Percentiles rank a stretch among this genome's conserved stretches.
Evolutionary conservation across 2,329 filamentous ascomycete species (phyloP).

Genomic region (Penicillium sp.): DNA sequence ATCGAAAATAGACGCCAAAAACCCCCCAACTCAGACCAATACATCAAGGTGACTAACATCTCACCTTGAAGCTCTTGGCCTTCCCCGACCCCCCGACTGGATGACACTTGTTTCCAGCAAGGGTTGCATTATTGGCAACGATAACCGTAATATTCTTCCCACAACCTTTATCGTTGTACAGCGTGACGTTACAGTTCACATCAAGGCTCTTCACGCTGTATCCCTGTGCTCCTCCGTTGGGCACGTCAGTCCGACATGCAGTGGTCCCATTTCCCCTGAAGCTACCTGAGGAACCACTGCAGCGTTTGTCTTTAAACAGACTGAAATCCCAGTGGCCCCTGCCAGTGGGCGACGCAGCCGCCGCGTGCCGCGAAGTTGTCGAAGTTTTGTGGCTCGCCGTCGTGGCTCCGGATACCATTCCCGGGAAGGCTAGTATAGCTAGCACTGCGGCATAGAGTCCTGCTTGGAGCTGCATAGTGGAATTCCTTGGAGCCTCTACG

Average conservation of each 20-base stretch:
- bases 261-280: slow-evolving; percentile 6
- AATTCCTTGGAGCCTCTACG: neutral
- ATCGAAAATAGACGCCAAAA: neutral
- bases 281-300: neutral
- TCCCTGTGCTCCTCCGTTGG: neutral
- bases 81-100: neutral
- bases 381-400: neutral
- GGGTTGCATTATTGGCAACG: neutral
- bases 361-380: neutral
- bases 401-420: neutral
- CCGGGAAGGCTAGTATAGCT: neutral
- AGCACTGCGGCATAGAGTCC: neutral
- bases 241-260: slow-evolving; percentile 5
- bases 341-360: neutral
- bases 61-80: slow-evolving; percentile 1
- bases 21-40: neutral
- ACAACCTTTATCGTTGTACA: slow-evolving; percentile 11
- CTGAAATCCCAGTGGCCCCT: slow-evolving; percentile 8
- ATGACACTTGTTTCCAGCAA: neutral
- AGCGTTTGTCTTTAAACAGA: slow-evolving; percentile 8
- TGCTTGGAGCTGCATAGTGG: neutral
- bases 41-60: neutral
- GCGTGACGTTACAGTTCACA: slow-evolving; percentile 5
- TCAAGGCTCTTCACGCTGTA: slow-evolving; percentile 3
- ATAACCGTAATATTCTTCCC: slow-evolving; percentile 3